These are phyloP conservation scores for Henckelia pumila DNA, from an alignment of 257 asterid genomes.

Conservation along the genomic window DNA sequence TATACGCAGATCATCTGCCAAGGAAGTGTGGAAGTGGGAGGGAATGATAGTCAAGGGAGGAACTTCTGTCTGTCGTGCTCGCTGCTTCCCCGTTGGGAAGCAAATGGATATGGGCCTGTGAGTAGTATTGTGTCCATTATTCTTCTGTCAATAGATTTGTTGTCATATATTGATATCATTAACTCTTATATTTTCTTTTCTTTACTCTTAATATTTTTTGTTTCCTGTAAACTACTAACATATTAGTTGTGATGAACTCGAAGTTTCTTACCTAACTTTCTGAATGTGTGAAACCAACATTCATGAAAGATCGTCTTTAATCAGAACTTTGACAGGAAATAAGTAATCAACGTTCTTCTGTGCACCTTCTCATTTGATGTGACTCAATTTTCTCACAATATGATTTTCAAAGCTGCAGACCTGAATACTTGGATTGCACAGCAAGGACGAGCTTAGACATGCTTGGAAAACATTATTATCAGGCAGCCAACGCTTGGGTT, in stretches of 20 bases:
- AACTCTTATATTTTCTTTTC: background rate
- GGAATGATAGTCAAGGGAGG: conserved; percentile 93
- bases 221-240: background rate
- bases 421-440: conserved; percentile 81
- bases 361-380: background rate
- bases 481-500: conserved; percentile 77
- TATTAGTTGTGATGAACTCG: too few species aligned
- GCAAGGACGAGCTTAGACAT: conserved; percentile 92
- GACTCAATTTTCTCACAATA: conserved; percentile 21
- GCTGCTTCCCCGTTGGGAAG: conserved; percentile 97
- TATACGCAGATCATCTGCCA: conserved; percentile 41
- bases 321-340: background rate
- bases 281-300: too few species aligned
- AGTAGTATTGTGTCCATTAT: conserved; percentile 35
- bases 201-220: too few species aligned
- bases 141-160: background rate
- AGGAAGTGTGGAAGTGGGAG: conserved; percentile 94
- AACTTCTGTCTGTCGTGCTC: conserved; percentile 78
- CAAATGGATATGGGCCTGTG: conserved; percentile 75
- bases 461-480: conserved; percentile 90
- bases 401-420: conserved; percentile 52
- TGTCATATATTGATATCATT: background rate
- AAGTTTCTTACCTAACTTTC: too few species aligned
- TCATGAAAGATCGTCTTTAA: too few species aligned
- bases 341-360: background rate